Percentiles rank a stretch among this genome's conserved stretches.
phyloP scores from a whole-genome alignment of 768 basidiomycete species.

The Dioszegia aurantiaca region DNA sequence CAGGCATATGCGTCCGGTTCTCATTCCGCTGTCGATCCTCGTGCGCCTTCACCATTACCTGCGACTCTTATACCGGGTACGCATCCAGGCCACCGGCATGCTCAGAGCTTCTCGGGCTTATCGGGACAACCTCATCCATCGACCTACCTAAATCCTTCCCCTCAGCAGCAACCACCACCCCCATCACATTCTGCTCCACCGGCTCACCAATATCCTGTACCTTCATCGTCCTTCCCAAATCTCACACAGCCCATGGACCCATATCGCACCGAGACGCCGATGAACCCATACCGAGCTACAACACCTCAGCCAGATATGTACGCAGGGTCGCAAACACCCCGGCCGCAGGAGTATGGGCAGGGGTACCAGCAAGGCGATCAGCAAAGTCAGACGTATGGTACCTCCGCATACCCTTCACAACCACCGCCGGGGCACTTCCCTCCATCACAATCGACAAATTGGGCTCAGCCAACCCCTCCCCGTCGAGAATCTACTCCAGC shows the following conservation, averaged over 20 bases:
- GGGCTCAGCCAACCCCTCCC: slow-evolving; percentile 7
- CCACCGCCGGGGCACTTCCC: not conserved
- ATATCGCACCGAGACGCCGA: slow-evolving; percentile 7
- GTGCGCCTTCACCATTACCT: slow-evolving; percentile 21
- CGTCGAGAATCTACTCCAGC: slow-evolving; percentile 15
- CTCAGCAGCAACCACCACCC: slow-evolving; percentile 26
- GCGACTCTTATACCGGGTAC: slow-evolving; percentile 20
- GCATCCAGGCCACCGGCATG: slow-evolving; percentile 18
- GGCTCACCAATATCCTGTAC: slow-evolving; percentile 23
- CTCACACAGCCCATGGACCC: slow-evolving; percentile 16
- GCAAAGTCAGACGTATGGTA: not conserved
- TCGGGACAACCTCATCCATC: slow-evolving; percentile 12
- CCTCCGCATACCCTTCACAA: not conserved
- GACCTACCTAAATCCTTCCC: slow-evolving; percentile 8
- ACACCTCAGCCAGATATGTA: slow-evolving; percentile 23
- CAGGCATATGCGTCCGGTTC: slow-evolving; percentile 4
- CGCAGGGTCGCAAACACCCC: slow-evolving; percentile 2
- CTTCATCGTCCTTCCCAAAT: slow-evolving; percentile 31
- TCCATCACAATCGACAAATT: slow-evolving; percentile 1
- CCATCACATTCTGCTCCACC: slow-evolving; percentile 41
- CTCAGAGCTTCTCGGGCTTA: slow-evolving; percentile 33
- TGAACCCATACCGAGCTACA: slow-evolving; percentile 19
- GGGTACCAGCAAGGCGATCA: slow-evolving; percentile 6
- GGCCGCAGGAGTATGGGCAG: slow-evolving; percentile 9
- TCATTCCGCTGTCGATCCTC: slow-evolving; percentile 1